phyloP scores from a whole-genome alignment of 768 basidiomycete species.

The Boletellus ananiceps region DNA sequence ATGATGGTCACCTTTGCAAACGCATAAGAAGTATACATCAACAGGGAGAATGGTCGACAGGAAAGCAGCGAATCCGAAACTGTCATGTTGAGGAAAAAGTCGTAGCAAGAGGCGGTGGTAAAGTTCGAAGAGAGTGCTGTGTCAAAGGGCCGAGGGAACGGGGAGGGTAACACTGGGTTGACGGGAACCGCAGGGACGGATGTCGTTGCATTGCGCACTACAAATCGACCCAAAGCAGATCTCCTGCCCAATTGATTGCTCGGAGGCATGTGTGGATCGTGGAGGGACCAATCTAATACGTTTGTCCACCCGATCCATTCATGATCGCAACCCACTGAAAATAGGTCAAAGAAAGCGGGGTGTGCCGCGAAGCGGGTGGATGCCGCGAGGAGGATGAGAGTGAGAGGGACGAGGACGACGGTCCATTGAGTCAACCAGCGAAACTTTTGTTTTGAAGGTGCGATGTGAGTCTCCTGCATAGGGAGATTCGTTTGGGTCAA shows the following conservation, averaged over 20 bases:
- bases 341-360: constrained; percentile 42
- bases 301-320: constrained; percentile 31
- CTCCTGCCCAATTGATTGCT: constrained; percentile 9
- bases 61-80: constrained; percentile 51
- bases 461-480: constrained; percentile 1
- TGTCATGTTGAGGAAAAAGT: constrained; percentile 78
- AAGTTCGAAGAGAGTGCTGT: constrained; percentile 60
- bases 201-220: constrained; percentile 11
- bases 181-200: constrained; percentile 24
- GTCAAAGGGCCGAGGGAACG: constrained; percentile 77
- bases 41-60: constrained; percentile 74
- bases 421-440: constrained; percentile 41
- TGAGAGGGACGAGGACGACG: constrained; percentile 51
- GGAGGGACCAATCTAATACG: constrained; percentile 36
- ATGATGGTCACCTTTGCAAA: constrained; percentile 49
- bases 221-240: constrained; percentile 2
- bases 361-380: constrained; percentile 50
- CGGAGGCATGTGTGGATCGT: constrained; percentile 36
- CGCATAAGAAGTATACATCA: constrained; percentile 48
- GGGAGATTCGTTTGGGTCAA: constrained; percentile 1
- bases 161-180: constrained; percentile 55
- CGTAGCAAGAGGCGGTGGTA: constrained; percentile 56
- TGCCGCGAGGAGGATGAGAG: constrained; percentile 50
- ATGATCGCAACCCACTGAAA: constrained; percentile 26
- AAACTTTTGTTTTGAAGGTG: constrained; percentile 34